A percentile compares a stretch with the other conserved stretches of the same genome.
Evolutionary conservation across 129 eudicot species (phyloP).

Genomic region (Pseudognaphalium luteoalbum): DNA sequence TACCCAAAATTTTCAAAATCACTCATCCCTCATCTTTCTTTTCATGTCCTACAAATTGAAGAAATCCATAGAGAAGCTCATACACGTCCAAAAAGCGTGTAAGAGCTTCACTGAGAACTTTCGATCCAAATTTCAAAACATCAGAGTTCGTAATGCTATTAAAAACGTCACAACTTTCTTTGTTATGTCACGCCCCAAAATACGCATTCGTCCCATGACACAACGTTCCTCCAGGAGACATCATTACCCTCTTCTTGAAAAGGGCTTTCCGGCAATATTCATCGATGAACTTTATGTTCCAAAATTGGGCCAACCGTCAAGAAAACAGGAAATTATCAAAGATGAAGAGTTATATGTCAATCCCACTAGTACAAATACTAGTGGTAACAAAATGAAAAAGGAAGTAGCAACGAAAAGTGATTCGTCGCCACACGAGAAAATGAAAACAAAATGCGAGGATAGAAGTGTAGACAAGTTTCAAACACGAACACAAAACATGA

Average conservation of each 20-base stretch:
- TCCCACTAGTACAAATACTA: constrained; percentile 16
- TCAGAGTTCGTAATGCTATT: constrained; percentile 29
- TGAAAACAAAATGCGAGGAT: not conserved
- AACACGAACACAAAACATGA: not conserved
- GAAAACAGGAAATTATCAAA: not conserved
- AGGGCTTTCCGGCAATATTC: constrained; percentile 42
- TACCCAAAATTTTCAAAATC: constrained; percentile 18
- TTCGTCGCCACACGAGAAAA: constrained; percentile 13
- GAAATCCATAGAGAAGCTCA: constrained; percentile 47
- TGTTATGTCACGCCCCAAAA: constrained; percentile 3
- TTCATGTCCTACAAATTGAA: constrained; percentile 41
- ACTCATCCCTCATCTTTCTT: constrained; percentile 1
- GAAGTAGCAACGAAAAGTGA: not conserved
- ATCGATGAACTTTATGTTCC: constrained; percentile 42
- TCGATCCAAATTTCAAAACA: constrained; percentile 28
- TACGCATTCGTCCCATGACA: constrained; percentile 14
- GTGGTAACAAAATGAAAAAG: not conserved
- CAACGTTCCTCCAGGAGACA: constrained; percentile 21
- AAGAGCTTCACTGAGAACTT: constrained; percentile 43
- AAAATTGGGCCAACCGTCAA: constrained; percentile 11
- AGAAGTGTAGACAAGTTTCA: not conserved
- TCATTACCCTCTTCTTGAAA: constrained; percentile 22
- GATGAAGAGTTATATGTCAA: constrained; percentile 14
- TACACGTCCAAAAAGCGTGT: constrained; percentile 50
- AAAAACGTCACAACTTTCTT: constrained; percentile 26